A percentile compares a stretch with the other conserved stretches of the same genome.
phyloP scores from a whole-genome alignment of 257 asterid genomes.

The Buddleja alternifolia region DNA sequence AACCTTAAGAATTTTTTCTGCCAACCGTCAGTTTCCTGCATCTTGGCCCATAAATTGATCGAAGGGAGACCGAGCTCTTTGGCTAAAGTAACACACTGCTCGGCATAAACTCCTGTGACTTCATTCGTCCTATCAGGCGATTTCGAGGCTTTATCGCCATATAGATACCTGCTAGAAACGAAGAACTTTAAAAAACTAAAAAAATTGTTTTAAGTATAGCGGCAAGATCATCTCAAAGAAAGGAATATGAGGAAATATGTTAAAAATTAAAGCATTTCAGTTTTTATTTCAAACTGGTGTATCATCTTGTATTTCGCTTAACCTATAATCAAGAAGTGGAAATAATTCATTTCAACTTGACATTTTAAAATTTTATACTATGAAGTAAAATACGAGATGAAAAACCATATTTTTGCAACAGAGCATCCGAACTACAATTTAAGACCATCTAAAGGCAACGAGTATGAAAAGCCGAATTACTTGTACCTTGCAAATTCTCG shows the following conservation, averaged over 20 bases:
- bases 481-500: conserved; percentile 69
- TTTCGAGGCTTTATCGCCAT: conserved; percentile 73
- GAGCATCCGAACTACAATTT: neutral
- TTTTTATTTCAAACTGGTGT: too few relatives aligned
- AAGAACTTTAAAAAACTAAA: neutral
- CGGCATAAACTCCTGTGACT: conserved; percentile 66
- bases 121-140: conserved; percentile 79
- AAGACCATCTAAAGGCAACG: neutral
- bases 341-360: too few relatives aligned
- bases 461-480: neutral
- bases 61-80: conserved; percentile 76
- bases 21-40: conserved; percentile 89
- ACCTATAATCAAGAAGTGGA: too few relatives aligned
- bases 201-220: neutral
- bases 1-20: conserved; percentile 57
- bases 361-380: too few relatives aligned
- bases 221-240: neutral
- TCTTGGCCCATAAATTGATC: conserved; percentile 83
- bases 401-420: too few relatives aligned
- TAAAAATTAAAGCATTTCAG: too few relatives aligned
- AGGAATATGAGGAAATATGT: neutral
- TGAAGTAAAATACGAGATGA: too few relatives aligned
- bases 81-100: conserved; percentile 69
- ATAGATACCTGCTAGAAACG: conserved; percentile 52
- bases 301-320: too few relatives aligned